These are phyloP conservation scores for Suhomyces terraborum DNA, from an alignment of 1,139 yeast genomes.

Conservation along the genomic window DNA sequence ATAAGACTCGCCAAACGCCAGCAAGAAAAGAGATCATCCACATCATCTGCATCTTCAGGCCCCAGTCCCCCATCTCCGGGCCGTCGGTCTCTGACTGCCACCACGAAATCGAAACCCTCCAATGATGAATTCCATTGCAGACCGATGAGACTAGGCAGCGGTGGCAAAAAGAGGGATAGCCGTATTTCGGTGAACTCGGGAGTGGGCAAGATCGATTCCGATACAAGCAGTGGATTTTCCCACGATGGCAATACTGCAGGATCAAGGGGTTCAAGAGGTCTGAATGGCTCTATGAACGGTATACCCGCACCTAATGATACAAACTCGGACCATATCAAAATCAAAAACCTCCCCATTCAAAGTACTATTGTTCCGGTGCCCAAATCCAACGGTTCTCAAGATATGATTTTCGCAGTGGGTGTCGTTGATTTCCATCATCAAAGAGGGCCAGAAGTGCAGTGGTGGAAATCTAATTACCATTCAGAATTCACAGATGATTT, in stretches of 20 bases:
- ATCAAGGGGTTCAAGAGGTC: slow-evolving; percentile 8
- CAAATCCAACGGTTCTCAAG: slow-evolving; percentile 21
- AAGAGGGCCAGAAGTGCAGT: slow-evolving; percentile 93
- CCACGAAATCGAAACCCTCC: slow-evolving; percentile 13
- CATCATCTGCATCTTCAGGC: slow-evolving; percentile 11
- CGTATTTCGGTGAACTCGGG: slow-evolving; percentile 13
- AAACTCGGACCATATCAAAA: slow-evolving; percentile 25
- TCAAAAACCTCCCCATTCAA: slow-evolving; percentile 40
- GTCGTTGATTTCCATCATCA: slow-evolving; percentile 93
- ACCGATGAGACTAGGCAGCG: slow-evolving; percentile 35
- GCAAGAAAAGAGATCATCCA: slow-evolving; percentile 20
- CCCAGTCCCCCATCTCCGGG: slow-evolving; percentile 8
- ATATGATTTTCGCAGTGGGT: slow-evolving; percentile 76
- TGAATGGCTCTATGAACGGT: slow-evolving; percentile 7
- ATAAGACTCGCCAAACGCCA: slow-evolving; percentile 35
- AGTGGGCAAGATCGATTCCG: slow-evolving; percentile 11
- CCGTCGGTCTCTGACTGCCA: slow-evolving; percentile 2
- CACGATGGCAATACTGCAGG: slow-evolving; percentile 7
- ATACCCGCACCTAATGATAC: background rate
- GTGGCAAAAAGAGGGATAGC: slow-evolving; percentile 13
- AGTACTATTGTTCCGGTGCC: slow-evolving; percentile 6
- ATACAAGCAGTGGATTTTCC: slow-evolving; percentile 12
- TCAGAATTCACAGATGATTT: slow-evolving; percentile 41
- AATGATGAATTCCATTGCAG: slow-evolving; percentile 36
- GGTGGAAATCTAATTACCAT: slow-evolving; percentile 74